Base-by-base conservation (phyloP, 768 basidiomycete species). In the Panus rudis region DNA sequence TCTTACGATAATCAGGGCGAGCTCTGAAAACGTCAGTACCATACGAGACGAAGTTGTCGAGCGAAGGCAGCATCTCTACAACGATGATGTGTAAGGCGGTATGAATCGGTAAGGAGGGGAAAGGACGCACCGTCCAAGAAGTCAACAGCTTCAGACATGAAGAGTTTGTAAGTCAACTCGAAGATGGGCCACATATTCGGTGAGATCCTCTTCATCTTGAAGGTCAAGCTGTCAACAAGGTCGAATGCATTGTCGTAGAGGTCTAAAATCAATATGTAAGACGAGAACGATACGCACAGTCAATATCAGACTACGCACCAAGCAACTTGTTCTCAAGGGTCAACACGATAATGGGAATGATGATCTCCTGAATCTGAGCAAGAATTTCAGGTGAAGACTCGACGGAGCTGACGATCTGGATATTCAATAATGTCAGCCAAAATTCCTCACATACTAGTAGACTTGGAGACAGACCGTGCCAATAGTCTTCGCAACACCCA, bases 21-120 rank as follows among this genome's bases (percentile, higher is more conserved):
- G 73, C 57, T 54, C 85, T 81, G 65, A 93, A 81, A 13, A 79
- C 65, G 12, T 90, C 85, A 20, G 75, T 69, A 13, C 91, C 91
- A 56, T 78, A 92, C 12, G 86, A 87, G 41, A 94, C 70, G 58
- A 90, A 88, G 70, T 92, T 93, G 67, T 91, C 87, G 43, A 94
- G 63, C 4, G 84, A 79, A 10, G 88, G 87, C 20, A 90, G 72
- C 87, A 92, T 92, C 59, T 93, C 90, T 69, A 50, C n/a, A 31
- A 37, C 13, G 25, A 31, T 11, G 13, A 35, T 41, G 39, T 27
- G 23, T 45, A 39, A 44, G 25, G 35, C 35, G n/a, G n/a, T n/a
- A n/a, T n/a, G 19, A 26, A 33, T 27, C 27, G 30, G 19, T 19
- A 30, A 8, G 5, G 2, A 6, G 25, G 14, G 23, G 26, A 4